Conservation (phyloP, 371 early-diverging fungal species). For the Basidiobolus meristosporus region DNA sequence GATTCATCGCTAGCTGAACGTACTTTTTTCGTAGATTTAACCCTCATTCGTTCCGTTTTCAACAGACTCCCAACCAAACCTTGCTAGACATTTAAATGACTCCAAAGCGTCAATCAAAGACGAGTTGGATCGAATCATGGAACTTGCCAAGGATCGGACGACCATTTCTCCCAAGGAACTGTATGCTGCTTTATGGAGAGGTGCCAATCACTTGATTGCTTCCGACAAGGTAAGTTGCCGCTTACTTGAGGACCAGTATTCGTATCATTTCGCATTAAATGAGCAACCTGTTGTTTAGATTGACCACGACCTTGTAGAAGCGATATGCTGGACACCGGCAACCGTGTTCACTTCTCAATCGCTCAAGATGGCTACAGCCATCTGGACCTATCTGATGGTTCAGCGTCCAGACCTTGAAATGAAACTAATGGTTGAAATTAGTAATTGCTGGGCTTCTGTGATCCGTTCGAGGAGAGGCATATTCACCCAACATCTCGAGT, state of each 20-base stretch:
- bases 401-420: conserved; percentile 52
- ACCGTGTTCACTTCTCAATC: conserved; percentile 57
- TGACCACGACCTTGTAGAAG: conserved; percentile 52
- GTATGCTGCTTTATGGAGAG: conserved; percentile 22
- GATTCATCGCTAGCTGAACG: too few relatives aligned
- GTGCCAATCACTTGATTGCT: too few relatives aligned
- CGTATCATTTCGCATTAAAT: too few relatives aligned
- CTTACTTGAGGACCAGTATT: too few relatives aligned
- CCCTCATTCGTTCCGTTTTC: too few relatives aligned
- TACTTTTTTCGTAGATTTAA: too few relatives aligned
- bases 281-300: conserved; percentile 9
- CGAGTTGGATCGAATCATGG: too few relatives aligned
- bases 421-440: conserved; percentile 59
- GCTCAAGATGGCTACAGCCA: conserved; percentile 53
- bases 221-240: too few relatives aligned
- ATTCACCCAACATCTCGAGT: conserved; percentile 33
- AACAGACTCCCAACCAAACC: too few relatives aligned
- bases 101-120: too few relatives aligned
- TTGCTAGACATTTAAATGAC: too few relatives aligned
- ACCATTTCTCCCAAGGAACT: conserved; percentile 7
- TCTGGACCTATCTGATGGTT: conserved; percentile 77
- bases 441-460: conserved; percentile 68
- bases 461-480: conserved; percentile 55
- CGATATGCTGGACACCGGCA: conserved; percentile 73
- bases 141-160: conserved; percentile 36